Conservation (phyloP, 192 early-diverging fungal species). For the Entomortierella beljakovae region DNA sequence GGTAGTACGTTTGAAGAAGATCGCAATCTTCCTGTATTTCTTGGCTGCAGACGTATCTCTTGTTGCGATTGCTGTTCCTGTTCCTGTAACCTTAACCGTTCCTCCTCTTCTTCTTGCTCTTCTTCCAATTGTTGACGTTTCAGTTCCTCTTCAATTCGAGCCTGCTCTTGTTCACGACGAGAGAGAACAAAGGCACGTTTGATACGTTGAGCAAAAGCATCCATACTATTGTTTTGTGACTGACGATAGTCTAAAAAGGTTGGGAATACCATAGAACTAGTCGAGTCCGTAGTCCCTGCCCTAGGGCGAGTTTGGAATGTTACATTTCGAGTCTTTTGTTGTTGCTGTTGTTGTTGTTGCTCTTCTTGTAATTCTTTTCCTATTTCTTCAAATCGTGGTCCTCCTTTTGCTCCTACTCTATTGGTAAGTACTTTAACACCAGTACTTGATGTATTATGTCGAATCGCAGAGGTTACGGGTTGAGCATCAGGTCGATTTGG, state of each 20-base stretch:
- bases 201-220: slow-evolving; percentile 41
- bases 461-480: slow-evolving; percentile 28
- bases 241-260: slow-evolving; percentile 45
- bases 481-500: slow-evolving; percentile 28
- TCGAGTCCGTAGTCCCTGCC: slow-evolving; percentile 42
- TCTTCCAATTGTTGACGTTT: slow-evolving; percentile 7
- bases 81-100: not conserved
- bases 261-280: slow-evolving; percentile 31
- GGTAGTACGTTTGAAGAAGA: slow-evolving; percentile 18
- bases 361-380: not conserved
- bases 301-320: slow-evolving; percentile 45
- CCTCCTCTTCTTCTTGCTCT: slow-evolving; percentile 6
- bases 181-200: slow-evolving; percentile 34
- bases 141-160: not conserved
- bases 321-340: slow-evolving; percentile 17
- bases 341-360: not conserved
- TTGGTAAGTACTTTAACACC: not conserved
- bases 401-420: not conserved
- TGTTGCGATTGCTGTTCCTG: not conserved
- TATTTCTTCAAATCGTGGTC: slow-evolving; percentile 22
- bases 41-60: not conserved
- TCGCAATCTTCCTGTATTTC: not conserved
- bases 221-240: slow-evolving; percentile 38
- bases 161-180: slow-evolving; percentile 22
- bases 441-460: slow-evolving; percentile 21